A percentile compares a stretch with the other conserved stretches of the same genome.
Evolutionary conservation across 805 yeast species (phyloP).

Genomic region (Cyberlindnera japonica): DNA sequence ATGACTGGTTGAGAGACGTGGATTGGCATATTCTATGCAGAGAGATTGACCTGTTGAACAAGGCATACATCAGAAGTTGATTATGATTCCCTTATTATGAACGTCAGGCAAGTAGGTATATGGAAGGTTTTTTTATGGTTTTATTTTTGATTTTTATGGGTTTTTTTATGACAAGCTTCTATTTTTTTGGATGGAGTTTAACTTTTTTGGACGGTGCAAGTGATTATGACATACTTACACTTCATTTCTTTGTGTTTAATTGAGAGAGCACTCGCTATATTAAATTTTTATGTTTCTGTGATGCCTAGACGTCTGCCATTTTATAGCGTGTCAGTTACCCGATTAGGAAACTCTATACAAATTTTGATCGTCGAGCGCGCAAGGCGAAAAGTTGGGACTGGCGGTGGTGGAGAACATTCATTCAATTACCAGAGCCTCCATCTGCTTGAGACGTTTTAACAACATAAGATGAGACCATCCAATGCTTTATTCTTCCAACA

Average conservation of each 20-base stretch:
- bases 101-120: too few relatives aligned
- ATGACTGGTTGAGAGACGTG: constrained; percentile 50
- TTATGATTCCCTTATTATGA: neutral
- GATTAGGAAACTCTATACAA: constrained; percentile 1
- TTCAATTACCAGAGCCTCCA: too few relatives aligned
- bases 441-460: neutral
- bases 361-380: constrained; percentile 2
- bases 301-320: constrained; percentile 4
- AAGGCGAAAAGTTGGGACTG: constrained; percentile 6
- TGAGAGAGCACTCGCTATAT: too few relatives aligned
- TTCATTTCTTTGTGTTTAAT: neutral
- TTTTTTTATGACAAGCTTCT: too few relatives aligned
- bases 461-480: constrained; percentile 44
- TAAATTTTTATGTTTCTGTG: too few relatives aligned
- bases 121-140: neutral
- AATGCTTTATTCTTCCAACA: constrained; percentile 43
- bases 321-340: constrained; percentile 1
- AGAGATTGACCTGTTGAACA: constrained; percentile 74
- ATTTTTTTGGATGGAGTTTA: neutral
- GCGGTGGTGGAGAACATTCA: neutral
- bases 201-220: neutral
- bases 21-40: constrained; percentile 89
- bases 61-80: constrained; percentile 28
- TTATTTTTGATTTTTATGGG: neutral
- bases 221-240: neutral